Conservation (phyloP, 768 basidiomycete species). For the Boletus vinaceobasis region DNA sequence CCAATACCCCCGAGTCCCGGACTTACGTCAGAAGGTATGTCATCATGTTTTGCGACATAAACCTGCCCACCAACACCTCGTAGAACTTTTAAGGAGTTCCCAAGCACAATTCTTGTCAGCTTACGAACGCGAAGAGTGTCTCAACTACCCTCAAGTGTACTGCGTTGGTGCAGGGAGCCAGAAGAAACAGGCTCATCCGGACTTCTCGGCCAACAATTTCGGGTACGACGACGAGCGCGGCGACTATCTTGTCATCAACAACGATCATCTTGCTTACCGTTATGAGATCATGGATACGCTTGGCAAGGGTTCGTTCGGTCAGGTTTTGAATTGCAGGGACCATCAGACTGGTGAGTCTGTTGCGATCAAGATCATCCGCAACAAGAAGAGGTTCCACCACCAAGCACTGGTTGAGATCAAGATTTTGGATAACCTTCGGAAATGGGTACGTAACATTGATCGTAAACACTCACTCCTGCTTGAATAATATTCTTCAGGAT, state of each 20-base stretch:
- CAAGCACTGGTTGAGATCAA: constrained; percentile 99
- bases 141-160: constrained; percentile 83
- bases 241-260: constrained; percentile 86
- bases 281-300: constrained; percentile 91
- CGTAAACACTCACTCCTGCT: background rate
- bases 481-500: constrained; percentile 58
- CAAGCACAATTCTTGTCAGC: constrained; percentile 75
- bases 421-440: constrained; percentile 90
- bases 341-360: constrained; percentile 95
- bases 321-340: constrained; percentile 93
- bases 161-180: constrained; percentile 74
- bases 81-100: constrained; percentile 63
- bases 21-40: constrained; percentile 67
- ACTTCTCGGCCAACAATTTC: constrained; percentile 78
- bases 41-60: background rate
- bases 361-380: constrained; percentile 98
- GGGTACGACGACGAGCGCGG: constrained; percentile 98
- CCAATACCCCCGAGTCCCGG: constrained; percentile 70
- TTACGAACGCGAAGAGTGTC: constrained; percentile 88
- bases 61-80: constrained; percentile 6
- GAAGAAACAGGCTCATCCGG: constrained; percentile 77
- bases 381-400: constrained; percentile 98
- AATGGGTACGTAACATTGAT: constrained; percentile 74
- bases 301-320: constrained; percentile 98
- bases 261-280: constrained; percentile 95